Conservation (phyloP, 495 filamentous ascomycete genomes). For the Annulohypoxylon nitens region DNA sequence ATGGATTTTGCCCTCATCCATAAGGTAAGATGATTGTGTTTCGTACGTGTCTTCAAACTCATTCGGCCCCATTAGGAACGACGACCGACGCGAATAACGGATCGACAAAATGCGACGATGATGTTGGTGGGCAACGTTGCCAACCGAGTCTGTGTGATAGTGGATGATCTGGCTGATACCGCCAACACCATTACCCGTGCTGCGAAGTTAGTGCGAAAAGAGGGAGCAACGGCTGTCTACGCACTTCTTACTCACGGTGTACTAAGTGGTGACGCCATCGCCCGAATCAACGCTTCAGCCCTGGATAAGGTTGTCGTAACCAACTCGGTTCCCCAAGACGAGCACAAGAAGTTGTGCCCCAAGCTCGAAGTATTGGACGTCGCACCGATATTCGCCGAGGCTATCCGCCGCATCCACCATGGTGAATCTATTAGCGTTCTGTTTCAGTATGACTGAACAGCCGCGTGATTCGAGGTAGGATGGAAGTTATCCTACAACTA, state of each 20-base stretch:
- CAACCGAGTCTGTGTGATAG: slow-evolving; percentile 83
- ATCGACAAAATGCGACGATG: slow-evolving; percentile 97
- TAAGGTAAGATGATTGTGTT: slow-evolving; percentile 74
- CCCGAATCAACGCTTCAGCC: slow-evolving; percentile 89
- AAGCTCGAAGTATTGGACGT: slow-evolving; percentile 96
- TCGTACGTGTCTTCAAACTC: slow-evolving; percentile 53
- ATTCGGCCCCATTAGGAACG: slow-evolving; percentile 77
- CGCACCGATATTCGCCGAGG: slow-evolving; percentile 94
- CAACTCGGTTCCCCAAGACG: slow-evolving; percentile 92
- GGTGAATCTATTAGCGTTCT: slow-evolving; percentile 98
- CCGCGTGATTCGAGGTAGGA: slow-evolving; percentile 11
- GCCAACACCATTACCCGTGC: slow-evolving; percentile 96
- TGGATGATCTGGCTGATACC: slow-evolving; percentile 96
- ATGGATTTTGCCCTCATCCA: slow-evolving; percentile 97
- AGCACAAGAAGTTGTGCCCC: slow-evolving; percentile 77
- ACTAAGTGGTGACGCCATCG: slow-evolving; percentile 92
- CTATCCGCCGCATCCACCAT: slow-evolving; percentile 95
- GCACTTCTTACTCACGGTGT: slow-evolving; percentile 95
- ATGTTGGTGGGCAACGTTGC: slow-evolving; percentile 95
- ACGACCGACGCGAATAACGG: slow-evolving; percentile 91
- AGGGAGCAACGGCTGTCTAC: slow-evolving; percentile 88
- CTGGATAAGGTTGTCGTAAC: slow-evolving; percentile 94
- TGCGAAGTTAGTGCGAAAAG: slow-evolving; percentile 95
- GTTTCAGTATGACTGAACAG: slow-evolving; percentile 85
- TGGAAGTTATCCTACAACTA: slow-evolving; percentile 2